Conservation (phyloP, 495 filamentous ascomycete genomes). For the Aspergillus leporis region DNA sequence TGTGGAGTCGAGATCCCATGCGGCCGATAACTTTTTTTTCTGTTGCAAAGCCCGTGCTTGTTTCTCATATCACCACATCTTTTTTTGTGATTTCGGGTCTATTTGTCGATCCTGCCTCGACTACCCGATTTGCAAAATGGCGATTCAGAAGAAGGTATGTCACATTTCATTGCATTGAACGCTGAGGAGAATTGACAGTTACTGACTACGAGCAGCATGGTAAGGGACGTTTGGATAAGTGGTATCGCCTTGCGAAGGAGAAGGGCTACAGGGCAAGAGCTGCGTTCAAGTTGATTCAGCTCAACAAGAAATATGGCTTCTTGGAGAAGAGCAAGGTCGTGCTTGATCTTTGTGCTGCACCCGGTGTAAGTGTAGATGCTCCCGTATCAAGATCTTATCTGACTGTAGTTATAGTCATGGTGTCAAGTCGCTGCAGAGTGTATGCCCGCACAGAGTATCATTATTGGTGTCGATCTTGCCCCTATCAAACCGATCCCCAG, state of each 20-base stretch:
- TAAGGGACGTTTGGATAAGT: slow-evolving; percentile 99
- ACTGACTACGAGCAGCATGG: slow-evolving; percentile 62
- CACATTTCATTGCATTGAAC: background rate
- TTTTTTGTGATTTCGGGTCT: slow-evolving; percentile 21
- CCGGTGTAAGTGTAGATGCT: slow-evolving; percentile 64
- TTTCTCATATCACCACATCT: slow-evolving; percentile 1
- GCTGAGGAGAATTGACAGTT: slow-evolving; percentile 5
- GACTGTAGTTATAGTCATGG: slow-evolving; percentile 68
- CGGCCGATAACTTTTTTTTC: slow-evolving; percentile 26
- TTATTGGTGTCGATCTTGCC: slow-evolving; percentile 91
- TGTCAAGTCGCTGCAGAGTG: slow-evolving; percentile 96
- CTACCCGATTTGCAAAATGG: slow-evolving; percentile 59
- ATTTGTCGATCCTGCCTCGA: slow-evolving; percentile 25
- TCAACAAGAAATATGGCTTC: slow-evolving; percentile 99
- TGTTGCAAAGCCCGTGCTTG: slow-evolving; percentile 5
- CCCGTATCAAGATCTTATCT: slow-evolving; percentile 21
- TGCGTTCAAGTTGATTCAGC: slow-evolving; percentile 96
- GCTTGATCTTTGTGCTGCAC: slow-evolving; percentile 95
- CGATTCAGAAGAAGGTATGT: slow-evolving; percentile 89
- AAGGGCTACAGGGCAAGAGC: slow-evolving; percentile 96
- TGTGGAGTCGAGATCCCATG: slow-evolving; percentile 17
- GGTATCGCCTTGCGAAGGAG: slow-evolving; percentile 95
- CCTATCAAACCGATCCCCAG: slow-evolving; percentile 95
- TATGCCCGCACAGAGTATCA: slow-evolving; percentile 87
- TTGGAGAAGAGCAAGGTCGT: slow-evolving; percentile 94